Evolutionary conservation across 1,284 basidiomycete species (phyloP), one percentile per base, ranked within the genome.

Genomic region (Lentinula novae-zelandiae): DNA sequence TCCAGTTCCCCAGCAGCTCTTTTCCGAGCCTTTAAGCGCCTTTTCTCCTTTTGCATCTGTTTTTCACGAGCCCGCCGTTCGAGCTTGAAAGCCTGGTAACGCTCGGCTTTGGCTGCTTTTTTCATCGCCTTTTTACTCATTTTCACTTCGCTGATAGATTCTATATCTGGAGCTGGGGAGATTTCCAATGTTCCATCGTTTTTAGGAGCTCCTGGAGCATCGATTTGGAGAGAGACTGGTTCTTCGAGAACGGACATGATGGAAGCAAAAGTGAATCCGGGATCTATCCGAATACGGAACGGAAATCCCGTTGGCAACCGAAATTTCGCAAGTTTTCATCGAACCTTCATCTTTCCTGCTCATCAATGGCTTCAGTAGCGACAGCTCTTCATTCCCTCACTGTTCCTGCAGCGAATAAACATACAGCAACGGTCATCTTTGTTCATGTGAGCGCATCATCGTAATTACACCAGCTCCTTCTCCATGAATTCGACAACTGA

Each of bases 401-500:
- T 20, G 76, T 91, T 39, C 76, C 80, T 22, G 78, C 90, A 27
- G 69, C 76, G 49, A 69, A 76, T 42, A 85, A 82, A 65, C 94
- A 96, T 73, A 89, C 90, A 2, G 92, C 93, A 3, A 95, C 92
- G 1, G 85, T 96, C 65, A 91, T 96, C 69, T 93, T 96, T 72
- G 76, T 93, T 40, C 95, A 96, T 80, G 91, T 93, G 71, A 67
- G 86, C 75, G 34, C 40, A 60, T 56, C 17, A 58, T 34, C 38
- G 22, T 55, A 46, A 59, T 48, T 56, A 33, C 17, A 27, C 17
- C 38, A 20, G 49, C 49, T 38, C 31, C 27, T 17, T 61, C 52
- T 61, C 40, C 49, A 27, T 54, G 31, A 55, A 46, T 38, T 42
- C 6, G 34, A 40, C 9, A 53, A 20, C 58, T 44, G 42, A 44